Evolutionary conservation across 345 rosid species (phyloP).

Genomic region (Streptanthus diversifolius): DNA sequence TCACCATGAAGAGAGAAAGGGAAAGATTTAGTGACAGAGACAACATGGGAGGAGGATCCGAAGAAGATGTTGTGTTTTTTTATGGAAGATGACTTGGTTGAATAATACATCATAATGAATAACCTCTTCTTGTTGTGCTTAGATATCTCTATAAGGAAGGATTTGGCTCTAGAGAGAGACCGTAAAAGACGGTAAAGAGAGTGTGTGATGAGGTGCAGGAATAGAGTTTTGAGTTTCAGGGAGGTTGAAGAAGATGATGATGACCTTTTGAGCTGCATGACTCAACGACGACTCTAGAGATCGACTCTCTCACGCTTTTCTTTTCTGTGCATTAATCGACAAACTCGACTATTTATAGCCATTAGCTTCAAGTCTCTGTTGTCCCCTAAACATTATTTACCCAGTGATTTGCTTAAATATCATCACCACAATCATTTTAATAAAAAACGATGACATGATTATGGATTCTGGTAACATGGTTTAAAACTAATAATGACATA

Average conservation of each 20-base stretch:
- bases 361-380: neutral
- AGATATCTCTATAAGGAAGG: constrained; percentile 40
- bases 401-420: too few species aligned
- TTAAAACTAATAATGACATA: too few species aligned
- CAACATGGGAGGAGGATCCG: constrained; percentile 57
- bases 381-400: too few species aligned
- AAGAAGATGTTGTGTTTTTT: constrained; percentile 48
- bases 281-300: constrained; percentile 1
- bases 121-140: constrained; percentile 34
- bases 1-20: constrained; percentile 18
- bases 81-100: constrained; percentile 30
- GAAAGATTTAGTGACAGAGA: constrained; percentile 42
- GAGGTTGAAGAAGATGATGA: constrained; percentile 35
- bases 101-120: constrained; percentile 30
- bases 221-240: constrained; percentile 49
- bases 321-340: constrained; percentile 13
- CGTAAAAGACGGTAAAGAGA: constrained; percentile 46
- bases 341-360: constrained; percentile 31
- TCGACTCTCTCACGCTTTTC: neutral
- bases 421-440: too few species aligned
- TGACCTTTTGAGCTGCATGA: constrained; percentile 18
- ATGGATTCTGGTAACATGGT: too few species aligned
- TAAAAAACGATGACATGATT: too few species aligned
- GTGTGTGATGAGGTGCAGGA: constrained; percentile 50
- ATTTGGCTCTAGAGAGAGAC: constrained; percentile 53